A percentile compares a stretch with the other conserved stretches of the same genome.
Conservation (phyloP, 2,329 filamentous ascomycete species). For the Fusarium paranaense region DNA sequence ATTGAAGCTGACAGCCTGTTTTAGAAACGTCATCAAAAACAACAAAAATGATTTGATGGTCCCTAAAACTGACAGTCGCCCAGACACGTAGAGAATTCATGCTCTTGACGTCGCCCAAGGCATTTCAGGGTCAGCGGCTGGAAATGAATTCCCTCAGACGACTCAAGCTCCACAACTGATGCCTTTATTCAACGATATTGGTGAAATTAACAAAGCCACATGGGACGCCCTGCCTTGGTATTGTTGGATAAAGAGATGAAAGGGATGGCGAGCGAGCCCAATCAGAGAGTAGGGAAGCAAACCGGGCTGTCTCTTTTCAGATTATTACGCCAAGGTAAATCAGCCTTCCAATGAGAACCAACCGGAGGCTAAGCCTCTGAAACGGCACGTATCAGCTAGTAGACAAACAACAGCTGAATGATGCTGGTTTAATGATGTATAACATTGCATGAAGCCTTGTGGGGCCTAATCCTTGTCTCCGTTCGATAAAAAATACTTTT, state of each 20-base stretch:
- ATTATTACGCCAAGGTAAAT: not conserved
- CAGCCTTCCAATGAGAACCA: not conserved
- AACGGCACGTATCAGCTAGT: not conserved
- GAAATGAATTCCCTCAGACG: not conserved
- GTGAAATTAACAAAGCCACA: not conserved
- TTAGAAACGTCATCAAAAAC: not conserved
- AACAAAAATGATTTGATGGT: not conserved
- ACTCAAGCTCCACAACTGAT: not conserved
- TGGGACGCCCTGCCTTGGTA: not conserved
- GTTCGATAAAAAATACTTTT: not conserved
- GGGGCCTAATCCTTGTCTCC: not conserved
- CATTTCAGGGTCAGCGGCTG: not conserved
- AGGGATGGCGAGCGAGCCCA: not conserved
- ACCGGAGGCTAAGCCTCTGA: not conserved
- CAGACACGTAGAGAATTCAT: not conserved
- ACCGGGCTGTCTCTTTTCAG: not conserved
- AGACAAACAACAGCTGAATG: not conserved
- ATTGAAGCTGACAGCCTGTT: not conserved
- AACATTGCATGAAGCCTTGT: not conserved
- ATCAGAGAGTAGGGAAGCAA: not conserved
- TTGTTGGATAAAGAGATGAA: not conserved
- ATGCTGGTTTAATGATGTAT: not conserved
- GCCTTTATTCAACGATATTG: not conserved
- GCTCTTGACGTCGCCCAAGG: not conserved
- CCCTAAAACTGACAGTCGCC: not conserved